Evolutionary conservation across 495 filamentous ascomycete species (phyloP), one percentile per base, ranked within the genome.

Genomic region (Aspergillus nanangensis): DNA sequence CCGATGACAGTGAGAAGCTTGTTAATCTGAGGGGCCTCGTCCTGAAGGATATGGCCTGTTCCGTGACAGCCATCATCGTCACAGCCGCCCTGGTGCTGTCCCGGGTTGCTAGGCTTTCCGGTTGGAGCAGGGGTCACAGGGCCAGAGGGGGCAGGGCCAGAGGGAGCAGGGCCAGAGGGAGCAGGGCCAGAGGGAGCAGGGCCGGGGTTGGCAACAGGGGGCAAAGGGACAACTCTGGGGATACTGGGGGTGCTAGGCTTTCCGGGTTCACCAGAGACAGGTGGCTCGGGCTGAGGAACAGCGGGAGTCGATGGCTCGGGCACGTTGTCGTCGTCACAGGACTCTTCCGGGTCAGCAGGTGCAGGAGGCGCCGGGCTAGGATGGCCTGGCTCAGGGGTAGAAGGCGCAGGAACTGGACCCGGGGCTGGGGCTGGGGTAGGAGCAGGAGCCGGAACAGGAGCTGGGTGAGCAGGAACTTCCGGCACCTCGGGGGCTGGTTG

Each of bases 21-120:
- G 33, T 58, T 49, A 47, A 47, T 46, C 42, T 58, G 55, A 22
- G 55, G 58, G 40, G 51, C 58, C 35, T 56, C 38, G 35, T 62
- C 58, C 48, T 57, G 51, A 20, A 62, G 50, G 25, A 62, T 25
- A 24, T 58, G 55, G 8, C 58, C 58, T 17, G 55, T 62, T 34
- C 52, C 56, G 29, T 54, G 55, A 42, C 55, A 58, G 25, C 42
- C 34, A 9, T 34, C 41, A 3, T 47, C 41, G 5, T 50, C 51
- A 43, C 55, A 58, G 38, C 21, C 32, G 1, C 42, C 39, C 19
- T 27, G 19, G 31, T 29, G 31, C 9, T 35, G 17, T 22, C 20
- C 31, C 2, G 27, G 19, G 19, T 37, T 14, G 7, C 35, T 34
- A 19, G 44, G 36, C 15, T 47, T 21, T 25, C 22, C 25, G 8